phyloP scores from a whole-genome alignment of 305 asterid species.

The Solanum aculeatissimum region DNA sequence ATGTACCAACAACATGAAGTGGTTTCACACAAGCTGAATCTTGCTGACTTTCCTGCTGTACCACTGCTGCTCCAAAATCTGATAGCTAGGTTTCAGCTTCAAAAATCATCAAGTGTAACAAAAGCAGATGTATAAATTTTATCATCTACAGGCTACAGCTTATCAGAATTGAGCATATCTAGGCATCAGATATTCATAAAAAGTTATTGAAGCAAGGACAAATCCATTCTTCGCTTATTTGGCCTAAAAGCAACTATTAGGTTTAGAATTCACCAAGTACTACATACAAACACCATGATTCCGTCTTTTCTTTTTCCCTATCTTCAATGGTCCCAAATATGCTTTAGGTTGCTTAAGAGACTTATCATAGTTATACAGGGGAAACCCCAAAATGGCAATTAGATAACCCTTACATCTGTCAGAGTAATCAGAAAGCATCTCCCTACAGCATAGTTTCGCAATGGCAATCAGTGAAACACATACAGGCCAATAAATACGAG shows the following conservation, averaged over 20 bases:
- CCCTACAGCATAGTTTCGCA: not conserved
- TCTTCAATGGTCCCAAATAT: not conserved
- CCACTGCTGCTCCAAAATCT: constrained; percentile 60
- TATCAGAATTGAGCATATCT: not conserved
- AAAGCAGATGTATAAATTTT: not conserved
- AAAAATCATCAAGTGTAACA: not conserved
- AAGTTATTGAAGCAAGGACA: not conserved
- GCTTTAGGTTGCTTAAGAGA: not conserved
- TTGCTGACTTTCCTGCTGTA: constrained; percentile 20
- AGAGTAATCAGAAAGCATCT: not conserved
- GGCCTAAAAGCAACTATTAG: not conserved
- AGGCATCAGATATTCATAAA: not conserved
- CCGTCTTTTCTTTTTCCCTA: not conserved
- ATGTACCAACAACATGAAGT: constrained; percentile 35
- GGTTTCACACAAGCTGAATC: constrained; percentile 24
- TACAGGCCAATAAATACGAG: not conserved
- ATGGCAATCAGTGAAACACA: not conserved
- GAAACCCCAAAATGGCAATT: not conserved
- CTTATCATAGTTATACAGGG: not conserved
- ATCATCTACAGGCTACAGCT: not conserved
- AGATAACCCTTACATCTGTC: not conserved
- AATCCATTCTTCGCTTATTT: not conserved
- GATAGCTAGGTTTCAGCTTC: constrained; percentile 32
- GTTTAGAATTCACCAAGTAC: not conserved
- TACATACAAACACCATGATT: not conserved